These are phyloP conservation scores for Erucastrum elatum DNA, from an alignment of 345 rosid species.

Conservation along the genomic window DNA sequence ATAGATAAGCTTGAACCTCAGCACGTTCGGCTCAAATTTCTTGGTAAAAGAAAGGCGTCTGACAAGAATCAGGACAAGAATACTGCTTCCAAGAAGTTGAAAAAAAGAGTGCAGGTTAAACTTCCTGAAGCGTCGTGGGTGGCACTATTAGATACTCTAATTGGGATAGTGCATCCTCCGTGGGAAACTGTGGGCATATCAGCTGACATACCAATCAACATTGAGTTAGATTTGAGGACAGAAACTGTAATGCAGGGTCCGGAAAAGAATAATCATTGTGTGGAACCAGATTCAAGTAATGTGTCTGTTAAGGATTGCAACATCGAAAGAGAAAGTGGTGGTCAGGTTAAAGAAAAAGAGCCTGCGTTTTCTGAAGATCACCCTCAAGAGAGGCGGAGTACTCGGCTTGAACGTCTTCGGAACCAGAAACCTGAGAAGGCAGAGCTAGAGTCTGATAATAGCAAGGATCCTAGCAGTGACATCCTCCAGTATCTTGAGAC, in stretches of 20 bases:
- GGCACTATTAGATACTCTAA: constrained; percentile 61
- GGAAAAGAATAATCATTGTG: constrained; percentile 46
- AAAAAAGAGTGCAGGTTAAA: constrained; percentile 54
- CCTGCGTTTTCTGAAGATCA: constrained; percentile 61
- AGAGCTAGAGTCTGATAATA: constrained; percentile 59
- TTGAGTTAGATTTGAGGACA: constrained; percentile 49
- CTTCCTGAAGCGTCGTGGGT: constrained; percentile 73
- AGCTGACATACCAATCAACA: constrained; percentile 68
- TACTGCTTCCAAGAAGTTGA: constrained; percentile 57
- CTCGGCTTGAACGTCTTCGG: constrained; percentile 92
- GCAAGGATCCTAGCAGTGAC: constrained; percentile 62
- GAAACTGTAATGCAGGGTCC: constrained; percentile 45
- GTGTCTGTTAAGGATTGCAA: constrained; percentile 48
- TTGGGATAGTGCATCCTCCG: constrained; percentile 67
- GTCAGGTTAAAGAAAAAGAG: constrained; percentile 58
- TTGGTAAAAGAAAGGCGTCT: constrained; percentile 77
- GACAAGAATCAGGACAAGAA: constrained; percentile 51
- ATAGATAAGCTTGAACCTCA: constrained; percentile 89
- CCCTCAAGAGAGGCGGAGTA: constrained; percentile 93
- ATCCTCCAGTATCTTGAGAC: constrained; percentile 75
- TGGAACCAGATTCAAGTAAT: constrained; percentile 41
- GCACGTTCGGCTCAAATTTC: constrained; percentile 80
- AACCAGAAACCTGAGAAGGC: constrained; percentile 95
- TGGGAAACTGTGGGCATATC: constrained; percentile 49
- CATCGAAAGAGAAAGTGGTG: constrained; percentile 54